Conservation (phyloP, 2,329 filamentous ascomycete species). For the Xylaria sp. region DNA sequence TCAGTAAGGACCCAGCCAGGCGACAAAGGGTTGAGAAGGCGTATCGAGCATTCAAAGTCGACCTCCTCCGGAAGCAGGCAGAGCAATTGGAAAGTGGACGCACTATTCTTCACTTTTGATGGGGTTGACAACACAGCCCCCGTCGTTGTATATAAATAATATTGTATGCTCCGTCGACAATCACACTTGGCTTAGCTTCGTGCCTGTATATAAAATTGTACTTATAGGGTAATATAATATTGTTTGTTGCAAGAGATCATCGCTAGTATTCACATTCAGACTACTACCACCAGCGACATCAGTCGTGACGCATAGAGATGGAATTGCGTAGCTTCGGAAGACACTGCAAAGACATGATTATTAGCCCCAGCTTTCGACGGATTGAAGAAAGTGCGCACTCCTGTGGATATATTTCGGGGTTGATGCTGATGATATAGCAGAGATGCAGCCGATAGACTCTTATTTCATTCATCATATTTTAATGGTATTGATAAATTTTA, state of each 20-base stretch:
- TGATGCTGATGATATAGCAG: neutral
- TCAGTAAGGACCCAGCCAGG: slow-evolving; percentile 65
- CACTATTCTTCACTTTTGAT: slow-evolving; percentile 25
- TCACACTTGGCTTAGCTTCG: neutral
- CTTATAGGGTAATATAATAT: neutral
- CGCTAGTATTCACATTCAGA: neutral
- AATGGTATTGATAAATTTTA: neutral
- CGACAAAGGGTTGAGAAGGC: slow-evolving; percentile 70
- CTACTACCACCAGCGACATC: neutral
- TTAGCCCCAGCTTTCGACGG: neutral
- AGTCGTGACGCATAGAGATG: neutral
- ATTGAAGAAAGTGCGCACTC: no score
- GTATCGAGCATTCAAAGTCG: slow-evolving; percentile 70
- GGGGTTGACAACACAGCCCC: neutral
- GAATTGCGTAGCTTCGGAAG: neutral
- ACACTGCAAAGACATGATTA: neutral
- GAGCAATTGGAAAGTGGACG: slow-evolving; percentile 60
- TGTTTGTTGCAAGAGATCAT: neutral
- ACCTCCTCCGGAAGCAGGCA: slow-evolving; percentile 70
- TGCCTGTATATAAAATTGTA: slow-evolving; percentile 2
- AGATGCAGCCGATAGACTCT: neutral
- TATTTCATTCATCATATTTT: neutral
- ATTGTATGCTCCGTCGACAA: neutral
- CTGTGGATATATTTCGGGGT: no score
- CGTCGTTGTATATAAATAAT: neutral